Conservation (phyloP, 2,329 filamentous ascomycete species). For the Fusarium dimerum region DNA sequence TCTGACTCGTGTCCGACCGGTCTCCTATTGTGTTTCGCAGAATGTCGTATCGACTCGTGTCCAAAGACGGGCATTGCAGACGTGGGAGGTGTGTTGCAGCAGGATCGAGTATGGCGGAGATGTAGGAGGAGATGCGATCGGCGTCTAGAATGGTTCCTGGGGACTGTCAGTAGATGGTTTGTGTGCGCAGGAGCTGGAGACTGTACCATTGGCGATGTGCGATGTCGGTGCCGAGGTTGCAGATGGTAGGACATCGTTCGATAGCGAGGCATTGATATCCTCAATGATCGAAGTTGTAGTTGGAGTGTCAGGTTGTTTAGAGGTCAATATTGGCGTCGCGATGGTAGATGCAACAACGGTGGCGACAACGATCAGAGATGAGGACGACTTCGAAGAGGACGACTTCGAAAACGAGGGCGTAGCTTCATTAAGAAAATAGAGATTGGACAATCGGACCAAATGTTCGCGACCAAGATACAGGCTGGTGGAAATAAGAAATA, state of each 20-base stretch:
- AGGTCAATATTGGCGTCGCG: background rate
- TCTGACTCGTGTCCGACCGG: background rate
- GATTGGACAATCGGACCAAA: conserved; percentile 8
- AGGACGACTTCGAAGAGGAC: background rate
- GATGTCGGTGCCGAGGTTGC: background rate
- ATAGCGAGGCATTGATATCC: background rate
- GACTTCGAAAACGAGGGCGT: background rate
- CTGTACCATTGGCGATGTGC: conserved; percentile 10
- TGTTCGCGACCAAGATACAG: conserved; percentile 20
- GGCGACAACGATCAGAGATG: background rate
- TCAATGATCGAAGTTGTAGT: background rate
- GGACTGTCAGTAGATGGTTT: conserved; percentile 20
- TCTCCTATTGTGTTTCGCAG: conserved; percentile 7
- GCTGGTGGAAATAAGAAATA: conserved; percentile 15
- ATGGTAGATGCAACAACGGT: background rate
- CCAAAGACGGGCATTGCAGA: conserved; percentile 32
- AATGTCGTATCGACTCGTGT: conserved; percentile 22
- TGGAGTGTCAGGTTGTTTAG: background rate
- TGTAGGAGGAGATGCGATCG: conserved; percentile 23
- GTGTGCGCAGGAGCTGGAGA: accelerated
- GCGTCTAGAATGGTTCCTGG: conserved; percentile 35
- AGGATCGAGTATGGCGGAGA: conserved; percentile 32
- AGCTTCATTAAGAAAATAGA: conserved; percentile 2
- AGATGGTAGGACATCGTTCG: background rate
- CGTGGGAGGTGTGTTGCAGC: conserved; percentile 21